Base-by-base conservation (phyloP, 2,329 filamentous ascomycete species). In the Fusarium poae region DNA sequence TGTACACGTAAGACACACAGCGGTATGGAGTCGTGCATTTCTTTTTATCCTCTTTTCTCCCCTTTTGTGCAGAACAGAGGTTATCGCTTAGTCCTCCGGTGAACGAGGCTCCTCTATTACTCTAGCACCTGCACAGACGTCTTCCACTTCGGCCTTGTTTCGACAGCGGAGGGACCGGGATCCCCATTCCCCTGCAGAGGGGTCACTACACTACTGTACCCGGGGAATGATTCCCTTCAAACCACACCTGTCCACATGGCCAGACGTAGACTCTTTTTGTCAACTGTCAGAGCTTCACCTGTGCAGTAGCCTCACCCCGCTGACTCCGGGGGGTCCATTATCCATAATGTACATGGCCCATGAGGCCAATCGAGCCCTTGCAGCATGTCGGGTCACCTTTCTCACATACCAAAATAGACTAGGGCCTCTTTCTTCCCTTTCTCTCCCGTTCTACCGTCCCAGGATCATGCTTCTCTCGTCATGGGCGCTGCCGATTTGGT, bases 201-300 rank as follows among this genome's bases (percentile, higher is more conserved):
- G 23, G 61, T 66, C 42, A 49, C 32, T 43, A n/a, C n/a, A n/a
- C n/a, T n/a, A n/a, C n/a, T n/a, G n/a, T n/a, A 21, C 49, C 53
- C 32, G 30, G 30, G 50, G 67, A 60, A 54, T 50, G 25, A 27
- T 37, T 46, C 61, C 67, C 52, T 64, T 66, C 67, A 70, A 70
- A 70, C 67, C 67, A 70, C 53, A 35, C 67, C 58, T 40, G 56
- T 70, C 67, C 67, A 70, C 67, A 64, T 70, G 67, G 53, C 55
- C 66, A 53, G 44, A 37, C 48, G 27, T 21, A 21, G 23, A 20
- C 32, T 37, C 23, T 23, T 39, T 44, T 29, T 44, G 25, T 45
- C 51, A 45, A 54, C 57, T 62, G 29, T 62, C 57, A 39, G 25
- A 51, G 48, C 48, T 51, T 20, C 42, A 45, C 42, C 42, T 30